Evolutionary conservation across 176 grass and related monocot genomes (phyloP).

Genomic region (Oryza meridionalis): DNA sequence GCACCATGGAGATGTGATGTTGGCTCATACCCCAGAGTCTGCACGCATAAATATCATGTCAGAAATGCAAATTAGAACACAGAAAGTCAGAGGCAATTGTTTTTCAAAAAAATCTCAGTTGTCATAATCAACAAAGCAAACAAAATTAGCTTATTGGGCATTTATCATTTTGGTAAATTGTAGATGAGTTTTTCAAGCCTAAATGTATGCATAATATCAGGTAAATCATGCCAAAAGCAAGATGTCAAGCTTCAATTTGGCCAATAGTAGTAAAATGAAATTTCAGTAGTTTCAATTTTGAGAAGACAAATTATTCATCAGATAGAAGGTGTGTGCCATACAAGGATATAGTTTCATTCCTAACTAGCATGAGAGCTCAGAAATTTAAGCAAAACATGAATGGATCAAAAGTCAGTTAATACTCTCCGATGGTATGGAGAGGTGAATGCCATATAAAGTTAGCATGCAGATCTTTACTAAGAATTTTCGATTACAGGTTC

Average conservation of each 20-base stretch:
- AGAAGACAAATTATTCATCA: neutral
- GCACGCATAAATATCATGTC: neutral
- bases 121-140: slow-evolving; percentile 13
- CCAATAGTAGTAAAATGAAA: neutral
- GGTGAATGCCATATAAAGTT: too few species aligned
- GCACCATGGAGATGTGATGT: slow-evolving; percentile 29
- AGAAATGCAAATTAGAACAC: slow-evolving; percentile 21
- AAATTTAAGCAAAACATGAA: neutral
- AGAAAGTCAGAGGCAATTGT: neutral
- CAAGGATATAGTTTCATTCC: neutral
- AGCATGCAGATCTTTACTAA: neutral
- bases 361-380: neutral
- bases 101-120: neutral
- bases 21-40: slow-evolving; percentile 49
- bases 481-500: neutral
- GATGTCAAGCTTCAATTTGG: neutral
- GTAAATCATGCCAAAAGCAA: slow-evolving; percentile 17
- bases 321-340: neutral
- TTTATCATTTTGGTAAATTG: neutral
- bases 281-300: neutral
- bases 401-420: too few species aligned
- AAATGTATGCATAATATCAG: neutral
- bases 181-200: neutral
- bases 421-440: too few species aligned
- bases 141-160: neutral